These are phyloP conservation scores for Pichia sp. DNA, from an alignment of 1,139 yeast genomes.

Conservation along the genomic window DNA sequence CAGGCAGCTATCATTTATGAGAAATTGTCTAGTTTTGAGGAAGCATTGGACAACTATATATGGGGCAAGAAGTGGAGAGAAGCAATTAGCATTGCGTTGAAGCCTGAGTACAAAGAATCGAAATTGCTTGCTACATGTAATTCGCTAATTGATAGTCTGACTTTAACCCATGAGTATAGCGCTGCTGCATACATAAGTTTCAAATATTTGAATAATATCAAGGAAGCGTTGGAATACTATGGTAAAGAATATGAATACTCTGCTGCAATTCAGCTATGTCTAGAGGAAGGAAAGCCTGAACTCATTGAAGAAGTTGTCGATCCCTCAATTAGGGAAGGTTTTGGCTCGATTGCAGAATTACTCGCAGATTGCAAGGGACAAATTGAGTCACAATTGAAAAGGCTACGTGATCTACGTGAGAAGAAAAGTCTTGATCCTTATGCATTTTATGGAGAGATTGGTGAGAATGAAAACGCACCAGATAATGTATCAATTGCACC, in stretches of 20 bases:
- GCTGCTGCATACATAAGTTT: slow-evolving; percentile 82
- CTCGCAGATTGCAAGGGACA: slow-evolving; percentile 90
- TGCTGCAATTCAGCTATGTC: slow-evolving; percentile 67
- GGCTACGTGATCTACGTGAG: slow-evolving; percentile 78
- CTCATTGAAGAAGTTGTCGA: slow-evolving; percentile 60
- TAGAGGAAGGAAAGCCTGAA: slow-evolving; percentile 38
- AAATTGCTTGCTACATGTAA: slow-evolving; percentile 46
- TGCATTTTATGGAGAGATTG: slow-evolving; percentile 65
- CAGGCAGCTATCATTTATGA: slow-evolving; percentile 84
- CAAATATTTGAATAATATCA: slow-evolving; percentile 55
- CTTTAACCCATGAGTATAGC: slow-evolving; percentile 67
- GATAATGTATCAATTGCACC: slow-evolving; percentile 95
- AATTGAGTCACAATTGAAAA: slow-evolving; percentile 70
- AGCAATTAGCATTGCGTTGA: slow-evolving; percentile 60
- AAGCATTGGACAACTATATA: slow-evolving; percentile 68
- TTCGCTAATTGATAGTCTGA: slow-evolving; percentile 53
- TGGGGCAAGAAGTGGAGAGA: slow-evolving; percentile 79
- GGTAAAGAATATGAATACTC: slow-evolving; percentile 76
- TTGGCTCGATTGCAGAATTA: slow-evolving; percentile 80
- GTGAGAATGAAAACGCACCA: slow-evolving; percentile 69
- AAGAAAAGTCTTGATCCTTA: slow-evolving; percentile 84
- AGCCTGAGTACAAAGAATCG: slow-evolving; percentile 35
- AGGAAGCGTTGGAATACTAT: slow-evolving; percentile 59
- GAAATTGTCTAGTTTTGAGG: slow-evolving; percentile 48
- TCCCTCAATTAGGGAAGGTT: slow-evolving; percentile 77